A percentile compares a stretch with the other conserved stretches of the same genome.
Conservation (phyloP, 495 filamentous ascomycete genomes). For the Sabuloglossum arenarium region DNA sequence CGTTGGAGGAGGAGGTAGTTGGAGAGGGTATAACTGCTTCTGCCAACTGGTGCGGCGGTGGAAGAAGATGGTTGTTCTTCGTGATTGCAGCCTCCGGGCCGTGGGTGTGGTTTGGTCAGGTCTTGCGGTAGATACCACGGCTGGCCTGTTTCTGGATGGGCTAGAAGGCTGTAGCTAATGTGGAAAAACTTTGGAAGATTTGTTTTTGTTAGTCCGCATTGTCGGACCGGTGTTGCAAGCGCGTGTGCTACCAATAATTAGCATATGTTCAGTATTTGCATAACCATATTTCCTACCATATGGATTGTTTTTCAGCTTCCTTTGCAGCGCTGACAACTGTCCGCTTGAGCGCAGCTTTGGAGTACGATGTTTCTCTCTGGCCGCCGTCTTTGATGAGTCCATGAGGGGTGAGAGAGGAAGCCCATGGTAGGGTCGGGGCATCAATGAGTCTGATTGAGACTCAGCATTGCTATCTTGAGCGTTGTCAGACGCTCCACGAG, state of each 20-base stretch:
- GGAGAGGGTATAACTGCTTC: neutral
- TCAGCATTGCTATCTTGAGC: neutral
- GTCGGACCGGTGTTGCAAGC: constrained; percentile 42
- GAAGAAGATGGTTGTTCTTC: neutral
- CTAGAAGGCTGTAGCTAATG: constrained; percentile 34
- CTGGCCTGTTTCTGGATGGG: constrained; percentile 30
- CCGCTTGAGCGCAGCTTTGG: neutral
- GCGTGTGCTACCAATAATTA: constrained; percentile 21
- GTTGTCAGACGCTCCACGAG: neutral
- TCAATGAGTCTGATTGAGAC: neutral
- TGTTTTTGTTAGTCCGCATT: constrained; percentile 33
- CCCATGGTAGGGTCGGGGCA: neutral
- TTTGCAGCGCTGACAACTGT: neutral
- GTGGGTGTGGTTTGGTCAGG: neutral
- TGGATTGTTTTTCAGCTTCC: neutral
- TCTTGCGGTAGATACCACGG: constrained; percentile 36
- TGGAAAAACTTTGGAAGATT: constrained; percentile 43
- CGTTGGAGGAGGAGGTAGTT: neutral
- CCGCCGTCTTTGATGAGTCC: neutral
- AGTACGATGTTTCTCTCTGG: neutral
- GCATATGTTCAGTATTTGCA: neutral
- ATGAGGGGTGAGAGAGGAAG: neutral
- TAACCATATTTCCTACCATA: neutral
- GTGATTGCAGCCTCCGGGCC: neutral
- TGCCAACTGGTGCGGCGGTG: neutral